Conservation (phyloP, 1,139 yeast genomes). For the Suhomyces ambrosiae region DNA sequence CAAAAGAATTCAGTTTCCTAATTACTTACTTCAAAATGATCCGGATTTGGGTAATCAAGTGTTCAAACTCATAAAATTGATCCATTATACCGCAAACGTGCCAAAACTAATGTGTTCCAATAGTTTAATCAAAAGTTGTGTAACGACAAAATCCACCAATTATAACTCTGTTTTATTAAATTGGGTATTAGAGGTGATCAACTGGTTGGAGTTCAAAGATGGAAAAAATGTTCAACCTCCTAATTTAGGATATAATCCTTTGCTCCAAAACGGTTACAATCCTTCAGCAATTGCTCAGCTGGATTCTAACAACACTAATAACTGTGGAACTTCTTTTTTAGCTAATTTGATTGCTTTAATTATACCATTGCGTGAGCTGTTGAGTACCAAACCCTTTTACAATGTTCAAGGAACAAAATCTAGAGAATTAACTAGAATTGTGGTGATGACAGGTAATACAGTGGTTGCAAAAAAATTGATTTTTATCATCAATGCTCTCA, state of each 20-base stretch:
- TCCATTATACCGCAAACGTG: conserved; percentile 44
- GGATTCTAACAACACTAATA: conserved; percentile 2
- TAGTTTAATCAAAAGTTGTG: conserved; percentile 30
- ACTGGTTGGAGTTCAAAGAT: conserved; percentile 66
- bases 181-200: conserved; percentile 60
- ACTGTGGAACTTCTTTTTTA: conserved; percentile 34
- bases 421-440: conserved; percentile 48
- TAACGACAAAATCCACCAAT: conserved; percentile 4
- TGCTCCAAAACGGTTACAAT: conserved; percentile 6
- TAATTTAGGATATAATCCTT: conserved; percentile 12
- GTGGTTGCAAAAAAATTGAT: conserved; percentile 61
- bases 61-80: conserved; percentile 37
- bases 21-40: conserved; percentile 43
- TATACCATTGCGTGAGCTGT: conserved; percentile 39
- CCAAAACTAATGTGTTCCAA: conserved; percentile 49
- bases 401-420: conserved; percentile 17
- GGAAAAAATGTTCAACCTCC: conserved; percentile 29
- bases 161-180: conserved; percentile 32
- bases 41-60: conserved; percentile 40
- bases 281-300: conserved; percentile 6
- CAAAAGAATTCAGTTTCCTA: conserved; percentile 43
- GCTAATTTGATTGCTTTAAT: conserved; percentile 50
- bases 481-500: conserved; percentile 53
- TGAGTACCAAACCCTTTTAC: conserved; percentile 37
- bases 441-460: conserved; percentile 61